These are phyloP conservation scores for Coemansia asiatica DNA, from an alignment of 192 early-diverging fungal genomes.

Conservation along the genomic window DNA sequence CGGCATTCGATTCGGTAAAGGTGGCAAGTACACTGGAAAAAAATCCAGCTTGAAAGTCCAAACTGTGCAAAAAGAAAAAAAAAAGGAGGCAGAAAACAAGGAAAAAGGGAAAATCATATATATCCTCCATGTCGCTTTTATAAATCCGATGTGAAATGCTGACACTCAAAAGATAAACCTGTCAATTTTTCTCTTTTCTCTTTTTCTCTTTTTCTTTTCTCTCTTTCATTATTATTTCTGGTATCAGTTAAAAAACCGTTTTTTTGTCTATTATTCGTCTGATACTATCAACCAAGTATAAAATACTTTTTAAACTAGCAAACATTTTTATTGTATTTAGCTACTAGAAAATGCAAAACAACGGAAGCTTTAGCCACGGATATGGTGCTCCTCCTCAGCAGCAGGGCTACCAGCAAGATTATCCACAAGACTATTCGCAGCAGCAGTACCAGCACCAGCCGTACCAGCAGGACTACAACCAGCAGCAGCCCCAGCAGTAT, in stretches of 20 bases:
- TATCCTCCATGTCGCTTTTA: neutral
- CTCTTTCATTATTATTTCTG: neutral
- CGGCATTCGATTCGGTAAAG: no score
- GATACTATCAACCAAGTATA: no score
- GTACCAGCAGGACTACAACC: conserved; percentile 5
- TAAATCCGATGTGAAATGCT: neutral
- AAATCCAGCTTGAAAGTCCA: no score
- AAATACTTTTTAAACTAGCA: neutral
- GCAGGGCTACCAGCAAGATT: conserved; percentile 8
- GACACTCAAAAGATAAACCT: neutral
- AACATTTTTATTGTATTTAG: conserved; percentile 3
- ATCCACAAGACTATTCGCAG: conserved; percentile 12
- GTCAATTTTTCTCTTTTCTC: neutral
- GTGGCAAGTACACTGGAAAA: no score
- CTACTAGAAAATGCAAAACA: conserved; percentile 8
- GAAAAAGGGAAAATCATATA: conserved; percentile 1
- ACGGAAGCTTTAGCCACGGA: conserved; percentile 16
- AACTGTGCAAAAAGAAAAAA: neutral
- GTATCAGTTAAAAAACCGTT: neutral
- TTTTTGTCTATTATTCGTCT: neutral
- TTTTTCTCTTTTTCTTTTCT: neutral
- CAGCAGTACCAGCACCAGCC: conserved; percentile 13
- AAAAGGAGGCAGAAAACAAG: neutral
- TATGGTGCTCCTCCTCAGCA: conserved; percentile 8
- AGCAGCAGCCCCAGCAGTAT: conserved; percentile 15